Evolutionary conservation across 305 asterid species (phyloP).

Genomic region (Stenogyne calaminthoides): DNA sequence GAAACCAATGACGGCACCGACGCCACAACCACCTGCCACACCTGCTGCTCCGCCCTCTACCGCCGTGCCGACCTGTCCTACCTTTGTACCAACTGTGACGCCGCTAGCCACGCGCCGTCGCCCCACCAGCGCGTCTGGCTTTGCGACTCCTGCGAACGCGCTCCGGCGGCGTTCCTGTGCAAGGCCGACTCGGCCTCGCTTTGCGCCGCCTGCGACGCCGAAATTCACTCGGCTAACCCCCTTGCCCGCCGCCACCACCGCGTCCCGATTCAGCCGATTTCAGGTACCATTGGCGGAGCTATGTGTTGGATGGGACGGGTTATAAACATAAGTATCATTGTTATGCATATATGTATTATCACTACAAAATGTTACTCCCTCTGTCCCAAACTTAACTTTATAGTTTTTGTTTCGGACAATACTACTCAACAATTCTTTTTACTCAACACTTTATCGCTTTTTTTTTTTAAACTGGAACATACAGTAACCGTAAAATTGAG

Average conservation of each 20-base stretch:
- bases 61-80: constrained; percentile 65
- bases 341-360: no score
- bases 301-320: no score
- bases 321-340: no score
- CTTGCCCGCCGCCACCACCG: constrained; percentile 85
- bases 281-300: not conserved
- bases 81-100: constrained; percentile 67
- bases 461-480: no score
- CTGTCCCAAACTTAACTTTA: no score
- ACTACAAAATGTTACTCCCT: no score
- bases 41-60: constrained; percentile 66
- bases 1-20: constrained; percentile 37
- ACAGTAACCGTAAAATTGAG: no score
- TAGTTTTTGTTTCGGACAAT: no score
- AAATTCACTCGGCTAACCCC: constrained; percentile 81
- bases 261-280: constrained; percentile 56
- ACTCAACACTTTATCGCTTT: no score
- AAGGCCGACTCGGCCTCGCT: constrained; percentile 78
- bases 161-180: constrained; percentile 67
- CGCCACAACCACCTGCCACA: constrained; percentile 52
- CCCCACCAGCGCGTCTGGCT: constrained; percentile 60
- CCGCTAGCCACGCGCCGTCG: no score
- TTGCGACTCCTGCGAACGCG: constrained; percentile 64
- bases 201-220: constrained; percentile 62
- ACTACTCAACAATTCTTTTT: no score